Percentiles rank a stretch among this genome's conserved stretches.
Conservation (phyloP, 225 moss, liverwort and hornwort genomes). For the Straminergon stramineum region DNA sequence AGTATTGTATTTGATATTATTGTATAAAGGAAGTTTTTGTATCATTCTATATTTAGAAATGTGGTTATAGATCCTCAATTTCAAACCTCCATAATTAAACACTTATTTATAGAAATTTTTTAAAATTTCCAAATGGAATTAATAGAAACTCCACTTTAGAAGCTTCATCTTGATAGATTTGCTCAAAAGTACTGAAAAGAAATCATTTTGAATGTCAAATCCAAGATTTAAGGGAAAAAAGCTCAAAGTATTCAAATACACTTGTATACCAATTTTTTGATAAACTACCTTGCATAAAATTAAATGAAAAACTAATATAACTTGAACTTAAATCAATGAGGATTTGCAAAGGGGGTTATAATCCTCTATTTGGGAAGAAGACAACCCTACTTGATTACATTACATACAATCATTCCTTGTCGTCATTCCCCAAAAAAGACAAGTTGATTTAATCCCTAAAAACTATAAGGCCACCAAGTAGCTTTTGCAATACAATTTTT, state of each 20-base stretch:
- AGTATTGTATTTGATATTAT: not conserved
- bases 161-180: not conserved
- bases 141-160: not conserved
- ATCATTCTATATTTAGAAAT: not conserved
- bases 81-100: not conserved
- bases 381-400: not conserved
- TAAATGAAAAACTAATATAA: not conserved
- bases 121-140: not conserved
- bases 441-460: not conserved
- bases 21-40: not conserved
- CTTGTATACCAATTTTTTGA: not conserved
- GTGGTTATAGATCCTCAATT: rapidly evolving
- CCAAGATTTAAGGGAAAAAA: not conserved
- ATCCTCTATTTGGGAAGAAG: not conserved
- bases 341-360: not conserved
- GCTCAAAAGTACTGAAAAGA: not conserved
- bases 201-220: not conserved
- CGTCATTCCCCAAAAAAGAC: too few species aligned
- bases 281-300: not conserved
- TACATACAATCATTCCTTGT: not conserved
- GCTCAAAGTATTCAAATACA: not conserved
- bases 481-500: too few species aligned
- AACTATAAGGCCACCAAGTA: too few species aligned
- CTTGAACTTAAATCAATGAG: not conserved
- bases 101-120: not conserved